phyloP scores from a whole-genome alignment of 164 flowering plant genomes.

The Tetracentron sinense region DNA sequence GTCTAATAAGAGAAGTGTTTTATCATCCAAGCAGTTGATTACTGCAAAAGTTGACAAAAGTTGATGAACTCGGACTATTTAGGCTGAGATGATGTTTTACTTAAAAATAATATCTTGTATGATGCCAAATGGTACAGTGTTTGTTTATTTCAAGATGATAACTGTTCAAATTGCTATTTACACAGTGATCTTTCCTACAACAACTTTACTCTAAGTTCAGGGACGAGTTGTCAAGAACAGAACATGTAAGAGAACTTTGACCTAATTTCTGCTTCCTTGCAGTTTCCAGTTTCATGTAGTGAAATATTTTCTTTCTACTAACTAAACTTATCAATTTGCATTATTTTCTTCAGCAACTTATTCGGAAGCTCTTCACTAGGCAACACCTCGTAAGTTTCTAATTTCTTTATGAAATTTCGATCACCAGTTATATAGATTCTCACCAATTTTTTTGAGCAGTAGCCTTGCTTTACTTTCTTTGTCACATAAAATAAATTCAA shows the following conservation, averaged over 20 bases:
- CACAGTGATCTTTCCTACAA: constrained; percentile 87
- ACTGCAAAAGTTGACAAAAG: too few relatives aligned
- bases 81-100: too few relatives aligned
- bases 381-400: constrained; percentile 45
- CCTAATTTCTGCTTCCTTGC: too few relatives aligned
- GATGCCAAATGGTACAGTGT: too few relatives aligned
- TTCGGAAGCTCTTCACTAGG: constrained; percentile 45
- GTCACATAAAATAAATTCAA: too few relatives aligned
- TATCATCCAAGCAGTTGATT: too few relatives aligned
- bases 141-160: neutral
- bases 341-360: constrained; percentile 39
- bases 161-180: neutral
- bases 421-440: neutral
- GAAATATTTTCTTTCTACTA: neutral
- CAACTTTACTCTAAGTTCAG: constrained; percentile 49
- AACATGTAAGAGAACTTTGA: constrained; percentile 28
- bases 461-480: neutral
- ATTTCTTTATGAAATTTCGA: neutral
- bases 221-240: constrained; percentile 30
- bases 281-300: neutral
- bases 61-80: too few relatives aligned
- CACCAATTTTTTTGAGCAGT: neutral
- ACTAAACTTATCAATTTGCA: neutral
- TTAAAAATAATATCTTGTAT: too few relatives aligned
- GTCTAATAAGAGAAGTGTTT: neutral